Conservation (phyloP, 129 eudicot genomes). For the sunflower (Helianthus annuus) region HanXRQr2.0-SUNRISE NC_035448.2:521581-522080, state of each 20-base stretch:
- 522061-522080: too few relatives aligned
- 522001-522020: too few relatives aligned
- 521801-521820: neutral
- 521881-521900: too few relatives aligned
- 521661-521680: conserved; percentile 22
- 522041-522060: too few relatives aligned
- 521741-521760: conserved; percentile 18
- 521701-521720: conserved; percentile 10
- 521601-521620: neutral
- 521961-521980: too few relatives aligned
- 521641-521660: conserved; percentile 36
- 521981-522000: too few relatives aligned
- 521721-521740: conserved; percentile 1
- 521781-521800: conserved; percentile 17
- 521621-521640: conserved; percentile 12
- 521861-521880: too few relatives aligned
- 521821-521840: neutral
- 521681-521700: conserved; percentile 9
- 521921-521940: too few relatives aligned
- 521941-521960: neutral
- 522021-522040: too few relatives aligned
- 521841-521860: too few relatives aligned
- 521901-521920: too few relatives aligned
- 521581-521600: neutral
- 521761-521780: conserved; percentile 10